Base-by-base conservation (phyloP, 805 yeast species). In the Hanseniaspora lachancei region DNA sequence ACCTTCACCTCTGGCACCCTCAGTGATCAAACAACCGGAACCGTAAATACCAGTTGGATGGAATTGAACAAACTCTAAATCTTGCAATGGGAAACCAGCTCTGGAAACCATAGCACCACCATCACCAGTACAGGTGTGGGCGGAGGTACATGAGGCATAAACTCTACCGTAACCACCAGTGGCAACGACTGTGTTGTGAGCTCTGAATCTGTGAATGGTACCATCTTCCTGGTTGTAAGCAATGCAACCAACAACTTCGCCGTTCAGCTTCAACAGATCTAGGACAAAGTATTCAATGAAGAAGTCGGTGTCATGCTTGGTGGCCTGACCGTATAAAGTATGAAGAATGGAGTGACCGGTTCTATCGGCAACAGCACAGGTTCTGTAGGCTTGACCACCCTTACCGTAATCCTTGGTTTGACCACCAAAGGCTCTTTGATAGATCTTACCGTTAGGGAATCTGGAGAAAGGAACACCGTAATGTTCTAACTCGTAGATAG, bases 1-100 rank as follows among this genome's bases (percentile, higher is more conserved):
- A 81, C 98, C 98, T 78, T 93, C 98, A 80, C 98, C 98, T 78
- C 98, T 86, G 63, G 97, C 95, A 76, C 98, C 98, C 75, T 93
- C 98, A 57, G 98, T 93, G 71, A 93, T 93, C 76, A 91, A 77
- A 78, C 97, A 93, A 62, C 98, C 98, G 42, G 97, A 88, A 58
- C 98, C 98, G 72, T 91, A 91, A 73, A 91, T 93, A 80, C 98
- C 98, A 27, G 97, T 89, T 57, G 98, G 98, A 74, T 91, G 98
- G 88, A 91, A 91, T 76, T 91, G 98, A 60, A 91, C 89, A 69
- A 91, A 91, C 76, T 91, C 98, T 73, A 91, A 77, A 74, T 91
- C 98, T 75, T 91, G 95, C 68, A 91, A 78, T 58, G 98, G 98
- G 71, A 91, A 81, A 60, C 98, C 98, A 55, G 98, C 98, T 74